Percentiles rank a stretch among this genome's conserved stretches.
These are phyloP conservation scores for Mycena amicta DNA, from an alignment of 768 basidiomycete genomes.

Conservation along the genomic window DNA sequence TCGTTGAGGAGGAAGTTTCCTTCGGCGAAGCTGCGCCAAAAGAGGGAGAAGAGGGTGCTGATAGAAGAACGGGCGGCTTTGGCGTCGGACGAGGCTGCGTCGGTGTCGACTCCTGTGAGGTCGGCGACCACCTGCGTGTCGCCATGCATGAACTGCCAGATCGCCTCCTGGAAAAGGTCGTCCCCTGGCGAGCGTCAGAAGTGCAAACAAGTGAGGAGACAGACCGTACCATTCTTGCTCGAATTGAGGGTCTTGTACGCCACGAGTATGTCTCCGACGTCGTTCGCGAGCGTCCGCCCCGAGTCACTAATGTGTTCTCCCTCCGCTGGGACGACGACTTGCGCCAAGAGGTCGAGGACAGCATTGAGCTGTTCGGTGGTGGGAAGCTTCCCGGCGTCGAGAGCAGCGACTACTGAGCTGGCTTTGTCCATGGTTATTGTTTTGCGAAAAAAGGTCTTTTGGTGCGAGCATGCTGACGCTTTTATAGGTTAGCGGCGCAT, in stretches of 20 bases:
- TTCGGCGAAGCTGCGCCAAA: conserved; percentile 45
- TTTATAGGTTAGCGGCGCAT: too few species aligned
- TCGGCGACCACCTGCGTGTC: conserved; percentile 24
- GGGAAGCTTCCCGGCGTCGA: conserved; percentile 55
- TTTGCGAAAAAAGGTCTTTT: too few species aligned
- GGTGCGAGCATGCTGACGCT: too few species aligned
- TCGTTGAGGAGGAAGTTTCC: conserved; percentile 56
- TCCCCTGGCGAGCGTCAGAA: conserved; percentile 43
- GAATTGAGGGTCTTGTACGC: conserved; percentile 45
- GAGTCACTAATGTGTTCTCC: conserved; percentile 41
- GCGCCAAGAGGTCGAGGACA: conserved; percentile 41
- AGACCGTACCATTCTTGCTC: conserved; percentile 49
- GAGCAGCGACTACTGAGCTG: conserved; percentile 47
- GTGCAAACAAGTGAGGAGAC: too few species aligned
- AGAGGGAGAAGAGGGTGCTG: conserved; percentile 10
- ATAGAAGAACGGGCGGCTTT: conserved; percentile 13
- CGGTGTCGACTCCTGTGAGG: not conserved
- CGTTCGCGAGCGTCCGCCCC: conserved; percentile 38
- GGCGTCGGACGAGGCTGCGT: conserved; percentile 1
- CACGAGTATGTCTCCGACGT: conserved; percentile 39
- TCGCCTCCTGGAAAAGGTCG: conserved; percentile 46
- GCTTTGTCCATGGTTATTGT: conserved; percentile 43
- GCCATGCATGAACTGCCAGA: conserved; percentile 51
- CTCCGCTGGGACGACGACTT: conserved; percentile 31
- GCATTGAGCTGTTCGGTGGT: conserved; percentile 42